These are phyloP conservation scores for Raddia distichophylla DNA, from an alignment of 176 grass and related monocot species.

Conservation along the genomic window DNA sequence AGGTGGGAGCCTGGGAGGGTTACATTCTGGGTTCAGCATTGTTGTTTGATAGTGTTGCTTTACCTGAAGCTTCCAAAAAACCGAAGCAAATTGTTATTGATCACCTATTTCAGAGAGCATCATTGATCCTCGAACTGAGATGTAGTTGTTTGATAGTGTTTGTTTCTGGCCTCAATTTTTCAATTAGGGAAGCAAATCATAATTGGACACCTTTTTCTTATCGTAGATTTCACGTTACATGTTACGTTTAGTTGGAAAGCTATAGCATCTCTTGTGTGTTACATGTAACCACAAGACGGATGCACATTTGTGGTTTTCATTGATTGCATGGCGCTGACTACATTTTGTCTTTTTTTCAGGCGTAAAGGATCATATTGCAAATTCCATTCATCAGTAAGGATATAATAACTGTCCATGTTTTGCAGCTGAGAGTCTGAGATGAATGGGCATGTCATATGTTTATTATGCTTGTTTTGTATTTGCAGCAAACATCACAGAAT, in stretches of 20 bases:
- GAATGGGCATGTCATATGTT: slow-evolving; percentile 10
- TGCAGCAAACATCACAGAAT: slow-evolving; percentile 73
- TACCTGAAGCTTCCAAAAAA: not conserved
- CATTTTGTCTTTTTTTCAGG: slow-evolving; percentile 52
- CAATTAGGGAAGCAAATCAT: not conserved
- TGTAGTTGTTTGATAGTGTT: not conserved
- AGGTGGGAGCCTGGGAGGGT: not conserved
- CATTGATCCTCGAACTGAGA: not conserved
- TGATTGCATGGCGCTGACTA: not conserved
- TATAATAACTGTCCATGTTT: slow-evolving; percentile 5
- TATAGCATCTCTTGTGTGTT: not conserved
- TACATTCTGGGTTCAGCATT: not conserved
- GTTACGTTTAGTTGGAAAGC: not conserved
- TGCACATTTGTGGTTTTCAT: slow-evolving; percentile 13
- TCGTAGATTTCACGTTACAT: too few species aligned
- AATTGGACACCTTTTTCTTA: not conserved
- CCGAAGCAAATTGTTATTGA: not conserved
- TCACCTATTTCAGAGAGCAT: slow-evolving; percentile 1
- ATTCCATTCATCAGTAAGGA: slow-evolving; percentile 85
- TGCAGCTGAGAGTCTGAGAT: slow-evolving; percentile 28
- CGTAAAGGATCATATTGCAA: slow-evolving; percentile 74
- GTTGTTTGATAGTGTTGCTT: not conserved
- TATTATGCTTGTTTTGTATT: slow-evolving; percentile 33
- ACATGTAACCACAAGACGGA: not conserved
- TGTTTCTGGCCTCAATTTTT: not conserved